Conservation (phyloP, 768 basidiomycete genomes). For the Naganishia kalamii region DNA sequence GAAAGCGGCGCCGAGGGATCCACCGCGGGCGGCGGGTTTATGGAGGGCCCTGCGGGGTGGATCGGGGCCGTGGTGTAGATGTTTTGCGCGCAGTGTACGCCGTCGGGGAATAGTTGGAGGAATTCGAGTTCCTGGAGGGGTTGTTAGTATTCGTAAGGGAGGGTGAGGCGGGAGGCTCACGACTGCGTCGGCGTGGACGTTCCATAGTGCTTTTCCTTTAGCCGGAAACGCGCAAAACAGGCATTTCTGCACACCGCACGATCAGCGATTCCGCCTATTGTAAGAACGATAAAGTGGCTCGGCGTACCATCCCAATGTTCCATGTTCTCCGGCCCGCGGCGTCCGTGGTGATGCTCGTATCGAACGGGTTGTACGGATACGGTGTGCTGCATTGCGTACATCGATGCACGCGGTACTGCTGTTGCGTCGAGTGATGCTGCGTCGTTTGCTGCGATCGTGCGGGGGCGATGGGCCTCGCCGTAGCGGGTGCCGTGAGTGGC, state of each 20-base stretch:
- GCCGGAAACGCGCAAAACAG: background rate
- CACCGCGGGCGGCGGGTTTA: background rate
- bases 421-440: background rate
- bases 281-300: background rate
- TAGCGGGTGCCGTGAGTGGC: background rate
- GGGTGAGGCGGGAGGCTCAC: background rate
- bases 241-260: background rate
- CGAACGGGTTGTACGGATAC: slow-evolving; percentile 1
- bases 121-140: background rate
- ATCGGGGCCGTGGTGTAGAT: background rate
- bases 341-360: background rate
- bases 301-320: background rate
- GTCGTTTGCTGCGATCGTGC: background rate
- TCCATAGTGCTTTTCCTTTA: background rate
- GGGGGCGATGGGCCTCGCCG: background rate
- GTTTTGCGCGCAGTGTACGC: background rate
- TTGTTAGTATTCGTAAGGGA: background rate
- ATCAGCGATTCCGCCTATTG: too few species aligned
- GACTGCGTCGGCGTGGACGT: background rate
- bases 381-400: background rate
- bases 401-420: background rate
- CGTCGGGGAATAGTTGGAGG: slow-evolving; percentile 2
- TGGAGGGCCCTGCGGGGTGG: background rate
- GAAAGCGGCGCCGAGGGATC: background rate
- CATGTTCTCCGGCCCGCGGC: background rate